Conservation (phyloP, 2,329 filamentous ascomycete species). For the Aspergillus fijiensis region DNA sequence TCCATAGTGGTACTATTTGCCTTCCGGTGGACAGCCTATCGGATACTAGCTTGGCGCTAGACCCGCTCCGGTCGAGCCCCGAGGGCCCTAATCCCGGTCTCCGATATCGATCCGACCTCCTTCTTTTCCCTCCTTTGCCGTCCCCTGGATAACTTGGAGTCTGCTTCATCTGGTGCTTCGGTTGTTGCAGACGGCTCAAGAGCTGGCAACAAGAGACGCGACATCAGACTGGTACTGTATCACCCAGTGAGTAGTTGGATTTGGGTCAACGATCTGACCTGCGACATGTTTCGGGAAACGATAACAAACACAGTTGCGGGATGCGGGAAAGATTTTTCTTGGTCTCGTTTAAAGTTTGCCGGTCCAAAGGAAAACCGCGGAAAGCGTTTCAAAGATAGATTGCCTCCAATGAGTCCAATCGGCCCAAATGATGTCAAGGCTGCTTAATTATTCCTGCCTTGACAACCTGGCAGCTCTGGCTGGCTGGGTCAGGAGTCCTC, state of each 20-base stretch:
- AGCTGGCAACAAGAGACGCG: not conserved
- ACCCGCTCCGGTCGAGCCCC: not conserved
- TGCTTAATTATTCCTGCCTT: too few relatives aligned
- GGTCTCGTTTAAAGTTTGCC: not conserved
- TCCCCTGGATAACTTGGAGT: not conserved
- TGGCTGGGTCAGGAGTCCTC: not conserved
- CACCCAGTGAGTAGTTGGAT: not conserved
- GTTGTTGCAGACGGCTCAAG: not conserved
- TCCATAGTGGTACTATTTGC: too few relatives aligned
- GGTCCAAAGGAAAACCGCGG: not conserved
- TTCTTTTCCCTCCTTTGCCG: not conserved
- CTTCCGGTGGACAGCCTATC: not conserved
- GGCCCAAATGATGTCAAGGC: not conserved
- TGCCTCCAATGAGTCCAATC: slow-evolving; percentile 2
- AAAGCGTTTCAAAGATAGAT: not conserved
- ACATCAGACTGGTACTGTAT: not conserved
- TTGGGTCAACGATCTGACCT: too few relatives aligned
- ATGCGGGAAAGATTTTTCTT: not conserved
- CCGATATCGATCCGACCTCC: not conserved
- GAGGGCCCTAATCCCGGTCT: not conserved
- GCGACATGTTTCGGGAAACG: too few relatives aligned
- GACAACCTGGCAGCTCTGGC: not conserved
- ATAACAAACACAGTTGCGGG: not conserved
- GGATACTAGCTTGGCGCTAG: not conserved
- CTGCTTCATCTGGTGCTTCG: too few relatives aligned